Base-by-base conservation (phyloP, 169 alveolate species). In the Babesia bigemina region DNA sequence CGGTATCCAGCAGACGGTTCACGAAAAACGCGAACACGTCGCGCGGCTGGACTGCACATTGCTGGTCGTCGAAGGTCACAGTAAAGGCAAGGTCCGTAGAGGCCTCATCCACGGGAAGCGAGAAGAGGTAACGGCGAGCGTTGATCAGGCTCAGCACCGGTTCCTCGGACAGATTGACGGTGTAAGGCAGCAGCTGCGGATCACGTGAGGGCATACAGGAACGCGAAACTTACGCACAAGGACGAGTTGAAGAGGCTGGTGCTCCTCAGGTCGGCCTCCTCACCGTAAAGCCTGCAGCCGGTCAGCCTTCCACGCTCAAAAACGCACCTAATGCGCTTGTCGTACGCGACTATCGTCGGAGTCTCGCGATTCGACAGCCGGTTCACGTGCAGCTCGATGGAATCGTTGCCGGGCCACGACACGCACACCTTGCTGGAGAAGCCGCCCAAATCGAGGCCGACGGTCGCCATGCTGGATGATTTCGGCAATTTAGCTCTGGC, bases 291-390 rank as follows among this genome's bases (percentile, higher is more conserved):
- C 14, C 87, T 79, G 65, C 19, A 47, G 22, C 19, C 8, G 4
- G 22, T 45, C 24, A 12, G 48, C 47, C n/a, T 50, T 60, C n/a
- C 19, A 36, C 7, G 4, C n/a, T 17, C 14, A 3, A 11, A 66
- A 7, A 3, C 44, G 0, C 61, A 79, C 87, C 87, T 61, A 24
- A 53, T 47, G 17, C 87, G 63, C 53, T 79, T 79, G 55, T 79
- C 85, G 62, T 53, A 81, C 10, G 88, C 76, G n/a, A 81, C 78
- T 0, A 81, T 45, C 7, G 84, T 65, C 19, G 88, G 88, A 44
- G 88, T 81, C 50, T 81, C 79, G 24, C 88, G 67, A 29, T 81
- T 81, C 39, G 88, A 72, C 3, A 73, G 73, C 17, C 85, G 84
- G 21, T 81, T 81, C 11, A 81, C 88, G 59, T 81, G 84, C 56